These are phyloP conservation scores for Cladophialophora exuberans DNA, from an alignment of 2,329 filamentous ascomycete species.

Conservation along the genomic window DNA sequence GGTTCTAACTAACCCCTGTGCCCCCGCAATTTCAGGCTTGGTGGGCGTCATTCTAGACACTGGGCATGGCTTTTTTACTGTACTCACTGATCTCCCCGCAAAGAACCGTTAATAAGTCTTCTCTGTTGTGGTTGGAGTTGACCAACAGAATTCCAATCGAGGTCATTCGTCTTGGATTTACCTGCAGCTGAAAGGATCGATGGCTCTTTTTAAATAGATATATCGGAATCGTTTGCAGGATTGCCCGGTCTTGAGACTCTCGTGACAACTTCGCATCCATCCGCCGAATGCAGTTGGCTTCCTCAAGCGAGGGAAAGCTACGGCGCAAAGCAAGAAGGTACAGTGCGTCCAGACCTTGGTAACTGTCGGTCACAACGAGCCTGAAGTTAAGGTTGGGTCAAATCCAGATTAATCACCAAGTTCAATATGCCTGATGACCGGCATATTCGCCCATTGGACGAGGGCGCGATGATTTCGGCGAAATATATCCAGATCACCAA, in stretches of 20 bases:
- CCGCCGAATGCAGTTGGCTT: neutral
- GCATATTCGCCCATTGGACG: neutral
- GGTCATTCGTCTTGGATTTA: neutral
- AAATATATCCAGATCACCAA: neutral
- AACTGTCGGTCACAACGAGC: neutral
- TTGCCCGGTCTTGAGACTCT: neutral
- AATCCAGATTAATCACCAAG: too few species aligned
- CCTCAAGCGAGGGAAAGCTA: neutral
- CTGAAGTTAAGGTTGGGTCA: neutral
- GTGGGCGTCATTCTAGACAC: neutral
- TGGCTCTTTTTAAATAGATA: neutral
- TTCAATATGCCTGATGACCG: neutral
- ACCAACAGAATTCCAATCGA: neutral
- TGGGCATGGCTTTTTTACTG: neutral
- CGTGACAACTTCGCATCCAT: neutral
- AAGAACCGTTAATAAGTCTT: too few species aligned
- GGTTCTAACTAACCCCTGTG: neutral
- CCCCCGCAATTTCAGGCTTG: neutral
- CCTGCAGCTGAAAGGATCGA: too few species aligned
- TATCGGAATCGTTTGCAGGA: too few species aligned
- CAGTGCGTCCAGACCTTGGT: neutral
- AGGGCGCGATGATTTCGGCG: neutral
- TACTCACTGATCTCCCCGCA: neutral
- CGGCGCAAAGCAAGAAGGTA: neutral
- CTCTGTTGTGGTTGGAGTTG: too few species aligned